Conservation (phyloP, 2,329 filamentous ascomycete species). For the Curvularia hawaiiensis region DNA sequence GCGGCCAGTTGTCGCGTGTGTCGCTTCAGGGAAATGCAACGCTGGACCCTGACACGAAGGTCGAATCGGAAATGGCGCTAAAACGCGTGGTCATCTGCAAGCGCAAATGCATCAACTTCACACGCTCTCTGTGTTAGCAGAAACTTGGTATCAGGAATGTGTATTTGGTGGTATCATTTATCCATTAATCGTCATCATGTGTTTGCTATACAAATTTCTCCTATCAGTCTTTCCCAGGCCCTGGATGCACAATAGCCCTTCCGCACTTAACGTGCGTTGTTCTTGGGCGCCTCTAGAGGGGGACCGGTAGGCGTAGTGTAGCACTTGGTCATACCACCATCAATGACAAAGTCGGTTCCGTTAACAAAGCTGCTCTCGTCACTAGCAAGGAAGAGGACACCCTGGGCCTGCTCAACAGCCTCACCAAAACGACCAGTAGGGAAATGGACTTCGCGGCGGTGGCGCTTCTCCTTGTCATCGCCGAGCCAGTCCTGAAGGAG, state of each 20-base stretch:
- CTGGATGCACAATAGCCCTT: not conserved
- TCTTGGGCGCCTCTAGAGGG: slow-evolving; percentile 59
- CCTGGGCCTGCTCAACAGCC: slow-evolving; percentile 91
- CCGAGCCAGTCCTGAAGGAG: slow-evolving; percentile 93
- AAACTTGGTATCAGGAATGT: not conserved
- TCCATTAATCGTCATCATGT: not conserved
- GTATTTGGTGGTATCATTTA: slow-evolving; percentile 1
- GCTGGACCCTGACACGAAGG: slow-evolving; percentile 11
- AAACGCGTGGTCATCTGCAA: slow-evolving; percentile 27
- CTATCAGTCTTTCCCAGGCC: not conserved
- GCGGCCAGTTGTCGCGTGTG: slow-evolving; percentile 12
- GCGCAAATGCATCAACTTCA: slow-evolving; percentile 3
- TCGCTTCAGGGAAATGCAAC: slow-evolving; percentile 5
- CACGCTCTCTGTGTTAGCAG: not conserved
- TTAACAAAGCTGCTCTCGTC: slow-evolving; percentile 92
- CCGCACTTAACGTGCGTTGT: slow-evolving; percentile 44
- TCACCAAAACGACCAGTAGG: slow-evolving; percentile 87
- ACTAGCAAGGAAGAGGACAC: slow-evolving; percentile 83
- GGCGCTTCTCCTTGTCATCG: slow-evolving; percentile 80
- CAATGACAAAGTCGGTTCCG: slow-evolving; percentile 89
- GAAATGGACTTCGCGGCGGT: slow-evolving; percentile 87
- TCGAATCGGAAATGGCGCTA: slow-evolving; percentile 7
- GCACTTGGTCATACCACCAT: slow-evolving; percentile 92
- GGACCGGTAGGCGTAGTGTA: slow-evolving; percentile 72
- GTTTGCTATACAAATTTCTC: not conserved